phyloP scores from a whole-genome alignment of 495 filamentous ascomycete species.

The Aspergillus haitiensis region DNA sequence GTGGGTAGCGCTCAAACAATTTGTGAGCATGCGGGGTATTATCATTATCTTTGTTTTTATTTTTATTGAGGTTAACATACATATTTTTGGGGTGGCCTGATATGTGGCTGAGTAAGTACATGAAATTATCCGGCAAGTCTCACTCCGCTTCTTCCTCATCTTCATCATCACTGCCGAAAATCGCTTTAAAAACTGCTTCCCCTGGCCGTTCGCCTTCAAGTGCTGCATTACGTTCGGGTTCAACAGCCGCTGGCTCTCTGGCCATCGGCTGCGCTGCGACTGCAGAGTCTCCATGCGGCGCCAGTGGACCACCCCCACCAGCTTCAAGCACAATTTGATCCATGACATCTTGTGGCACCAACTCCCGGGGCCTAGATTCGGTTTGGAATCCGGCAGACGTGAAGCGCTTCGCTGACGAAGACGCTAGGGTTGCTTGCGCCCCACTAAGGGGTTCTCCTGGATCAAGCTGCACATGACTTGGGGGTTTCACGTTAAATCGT shows the following conservation, averaged over 20 bases:
- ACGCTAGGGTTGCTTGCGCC: slow-evolving; percentile 17
- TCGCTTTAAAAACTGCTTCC: slow-evolving; percentile 89
- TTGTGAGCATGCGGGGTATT: not conserved
- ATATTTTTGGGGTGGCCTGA: too few species aligned
- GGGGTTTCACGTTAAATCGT: slow-evolving; percentile 80
- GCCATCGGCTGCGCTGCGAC: slow-evolving; percentile 19
- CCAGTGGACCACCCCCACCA: slow-evolving; percentile 18
- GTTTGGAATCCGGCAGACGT: slow-evolving; percentile 40
- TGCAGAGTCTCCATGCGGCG: slow-evolving; percentile 15
- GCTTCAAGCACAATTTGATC: slow-evolving; percentile 39
- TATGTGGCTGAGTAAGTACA: not conserved
- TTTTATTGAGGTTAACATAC: not conserved
- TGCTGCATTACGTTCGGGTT: slow-evolving; percentile 82
- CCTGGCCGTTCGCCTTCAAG: slow-evolving; percentile 77
- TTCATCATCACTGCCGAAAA: slow-evolving; percentile 87
- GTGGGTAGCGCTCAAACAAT: not conserved
- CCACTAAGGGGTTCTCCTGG: slow-evolving; percentile 37
- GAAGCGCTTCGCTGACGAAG: slow-evolving; percentile 32
- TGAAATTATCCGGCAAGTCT: not conserved
- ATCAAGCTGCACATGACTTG: slow-evolving; percentile 67
- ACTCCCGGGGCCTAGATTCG: slow-evolving; percentile 32
- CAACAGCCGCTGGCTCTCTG: slow-evolving; percentile 48
- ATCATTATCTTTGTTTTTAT: not conserved
- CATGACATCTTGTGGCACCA: slow-evolving; percentile 46
- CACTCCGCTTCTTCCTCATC: slow-evolving; percentile 60